Base-by-base conservation (phyloP, 129 eudicot species). In the Oenanthe sinensis region DNA sequence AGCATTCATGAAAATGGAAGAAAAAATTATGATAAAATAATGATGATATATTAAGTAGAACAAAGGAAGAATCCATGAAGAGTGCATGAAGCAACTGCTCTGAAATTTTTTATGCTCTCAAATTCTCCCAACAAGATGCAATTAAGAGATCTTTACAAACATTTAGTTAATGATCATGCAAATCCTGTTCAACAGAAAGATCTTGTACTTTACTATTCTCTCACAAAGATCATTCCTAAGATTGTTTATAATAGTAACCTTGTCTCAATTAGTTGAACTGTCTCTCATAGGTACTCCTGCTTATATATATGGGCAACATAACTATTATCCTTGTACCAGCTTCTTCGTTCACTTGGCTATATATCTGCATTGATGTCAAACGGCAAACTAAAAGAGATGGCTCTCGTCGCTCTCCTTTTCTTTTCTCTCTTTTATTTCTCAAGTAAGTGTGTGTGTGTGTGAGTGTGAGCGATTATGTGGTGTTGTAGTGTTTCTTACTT, bases 351-450 rank as follows among this genome's bases (percentile, higher is more conserved):
- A 17, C 76, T 17, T 52, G 14, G 15, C 20, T 36, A 33, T 36
- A 33, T 33, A 33, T 12, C 72, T 30, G 0, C 69, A 13, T 10
- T 11, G 8, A 28, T 63, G 71, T 63, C 71, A 14, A 28, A 26
- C 16, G 19, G 19, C 71, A 26, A 28, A 28, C 17, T 26, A 28
- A 28, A 11, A 67, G 22, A 67, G 17, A 76, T 87, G 82, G 80
- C 81, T 63, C 86, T 87, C 69, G 44, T 78, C 44, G 83, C 86
- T 75, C 58, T 87, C 75, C 42, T 80, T n/a, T 70, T 85, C 82
- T 71, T 82, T 69, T 83, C 75, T 75, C 76, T 87, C 85, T 55
- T 89, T 75, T 73, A 76, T 69, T 71, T 68, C 74, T 89, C 91
- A 52, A 55, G 90, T 88, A 84, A 79, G 85, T 80, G 17, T 74